Conservation (phyloP, 768 basidiomycete species). For the Psilocybe tampanensis region DNA sequence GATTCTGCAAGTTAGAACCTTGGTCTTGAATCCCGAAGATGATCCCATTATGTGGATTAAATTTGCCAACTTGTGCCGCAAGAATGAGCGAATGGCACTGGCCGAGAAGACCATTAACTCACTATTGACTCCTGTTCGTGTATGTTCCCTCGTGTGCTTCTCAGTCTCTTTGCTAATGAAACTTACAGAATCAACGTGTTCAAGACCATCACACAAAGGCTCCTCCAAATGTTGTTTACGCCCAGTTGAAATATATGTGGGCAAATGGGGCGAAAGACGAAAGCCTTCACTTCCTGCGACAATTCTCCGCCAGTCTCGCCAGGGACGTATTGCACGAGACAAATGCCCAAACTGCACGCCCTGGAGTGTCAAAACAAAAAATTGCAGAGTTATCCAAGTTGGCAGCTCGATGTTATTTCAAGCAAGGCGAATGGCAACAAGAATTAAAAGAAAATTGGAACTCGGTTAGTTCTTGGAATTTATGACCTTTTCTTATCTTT, state of each 20-base stretch:
- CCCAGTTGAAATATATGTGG: conserved; percentile 96
- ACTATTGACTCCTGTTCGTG: conserved; percentile 74
- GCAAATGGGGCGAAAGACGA: conserved; percentile 78
- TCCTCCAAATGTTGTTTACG: conserved; percentile 94
- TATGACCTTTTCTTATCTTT: background rate
- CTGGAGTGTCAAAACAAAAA: conserved; percentile 58
- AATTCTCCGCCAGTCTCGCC: conserved; percentile 77
- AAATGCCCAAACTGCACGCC: conserved; percentile 51
- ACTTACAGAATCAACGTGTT: conserved; percentile 41
- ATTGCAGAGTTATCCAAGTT: conserved; percentile 73
- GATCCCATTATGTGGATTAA: conserved; percentile 99
- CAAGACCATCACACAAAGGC: conserved; percentile 68
- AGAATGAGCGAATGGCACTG: conserved; percentile 90
- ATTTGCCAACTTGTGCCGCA: conserved; percentile 96
- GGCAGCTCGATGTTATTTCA: conserved; percentile 96
- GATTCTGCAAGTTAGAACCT: conserved; percentile 91
- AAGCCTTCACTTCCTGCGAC: conserved; percentile 79
- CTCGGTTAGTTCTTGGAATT: conserved; percentile 50
- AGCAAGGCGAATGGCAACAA: conserved; percentile 93
- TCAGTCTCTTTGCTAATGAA: background rate
- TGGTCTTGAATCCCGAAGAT: conserved; percentile 91
- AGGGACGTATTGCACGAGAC: conserved; percentile 71
- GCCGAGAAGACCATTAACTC: conserved; percentile 98
- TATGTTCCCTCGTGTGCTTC: conserved; percentile 28
- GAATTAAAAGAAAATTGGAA: conserved; percentile 81